Evolutionary conservation across 1,139 yeast species (phyloP).

Genomic region (Saccharomycopsis hybrid): DNA sequence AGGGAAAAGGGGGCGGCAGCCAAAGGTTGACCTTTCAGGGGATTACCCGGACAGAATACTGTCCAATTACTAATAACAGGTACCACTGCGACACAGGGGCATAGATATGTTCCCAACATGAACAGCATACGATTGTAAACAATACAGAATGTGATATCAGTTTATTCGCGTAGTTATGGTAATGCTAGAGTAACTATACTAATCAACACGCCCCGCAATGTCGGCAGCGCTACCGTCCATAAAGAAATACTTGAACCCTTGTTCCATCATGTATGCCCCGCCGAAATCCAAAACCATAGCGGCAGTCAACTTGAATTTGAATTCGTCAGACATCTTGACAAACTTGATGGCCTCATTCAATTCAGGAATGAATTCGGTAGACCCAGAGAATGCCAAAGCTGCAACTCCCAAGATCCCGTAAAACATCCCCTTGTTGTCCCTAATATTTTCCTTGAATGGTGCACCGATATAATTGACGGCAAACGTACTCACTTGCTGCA

Average conservation of each 20-base stretch:
- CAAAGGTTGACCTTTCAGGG: too few species aligned
- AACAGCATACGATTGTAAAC: too few species aligned
- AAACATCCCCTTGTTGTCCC: slow-evolving; percentile 93
- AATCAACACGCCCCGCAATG: slow-evolving; percentile 45
- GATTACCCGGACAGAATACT: too few species aligned
- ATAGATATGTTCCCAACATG: too few species aligned
- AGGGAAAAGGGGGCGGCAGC: too few species aligned
- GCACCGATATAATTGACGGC: slow-evolving; percentile 97
- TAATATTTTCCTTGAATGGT: slow-evolving; percentile 90
- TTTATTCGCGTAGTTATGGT: too few species aligned
- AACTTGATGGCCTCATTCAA: slow-evolving; percentile 85
- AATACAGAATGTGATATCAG: too few species aligned
- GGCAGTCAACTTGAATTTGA: slow-evolving; percentile 70
- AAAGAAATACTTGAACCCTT: slow-evolving; percentile 71
- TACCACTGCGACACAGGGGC: too few species aligned
- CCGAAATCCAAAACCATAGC: slow-evolving; percentile 72
- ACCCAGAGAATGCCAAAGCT: slow-evolving; percentile 79
- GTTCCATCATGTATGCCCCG: slow-evolving; percentile 75
- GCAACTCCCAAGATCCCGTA: slow-evolving; percentile 92
- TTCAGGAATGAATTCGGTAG: slow-evolving; percentile 94
- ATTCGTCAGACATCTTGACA: slow-evolving; percentile 74
- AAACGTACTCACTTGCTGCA: slow-evolving; percentile 95
- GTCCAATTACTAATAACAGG: too few species aligned
- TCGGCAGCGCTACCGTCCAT: slow-evolving; percentile 92
- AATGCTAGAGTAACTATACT: too few species aligned